These are phyloP conservation scores for Pezizomycotina sp. DNA, from an alignment of 2,329 filamentous ascomycete genomes.

Conservation along the genomic window DNA sequence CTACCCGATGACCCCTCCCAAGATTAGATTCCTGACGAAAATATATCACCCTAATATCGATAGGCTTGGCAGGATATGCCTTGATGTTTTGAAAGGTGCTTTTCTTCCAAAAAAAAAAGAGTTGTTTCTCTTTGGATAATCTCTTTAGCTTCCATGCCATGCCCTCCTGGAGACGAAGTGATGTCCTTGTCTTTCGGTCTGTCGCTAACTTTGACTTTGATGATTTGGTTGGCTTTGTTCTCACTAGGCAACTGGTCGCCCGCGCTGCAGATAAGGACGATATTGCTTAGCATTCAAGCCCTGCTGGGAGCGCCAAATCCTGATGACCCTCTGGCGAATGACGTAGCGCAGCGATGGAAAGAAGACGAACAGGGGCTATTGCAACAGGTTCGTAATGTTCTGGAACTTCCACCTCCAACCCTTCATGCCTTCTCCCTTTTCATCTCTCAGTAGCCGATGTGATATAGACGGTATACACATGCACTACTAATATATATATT, in stretches of 20 bases:
- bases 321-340: constrained; percentile 93
- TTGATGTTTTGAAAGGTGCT: constrained; percentile 92
- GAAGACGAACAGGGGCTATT: constrained; percentile 85
- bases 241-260: constrained; percentile 88
- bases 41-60: constrained; percentile 99
- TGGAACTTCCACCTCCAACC: not conserved
- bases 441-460: too few relatives aligned
- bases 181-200: too few relatives aligned
- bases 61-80: constrained; percentile 87
- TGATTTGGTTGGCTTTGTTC: too few relatives aligned
- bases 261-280: constrained; percentile 91
- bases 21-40: constrained; percentile 96
- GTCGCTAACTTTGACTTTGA: too few relatives aligned
- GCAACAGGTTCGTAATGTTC: constrained; percentile 50
- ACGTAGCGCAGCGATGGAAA: constrained; percentile 96
- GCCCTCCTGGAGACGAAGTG: too few relatives aligned
- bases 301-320: constrained; percentile 91
- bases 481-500: too few relatives aligned
- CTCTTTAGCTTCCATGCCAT: not conserved
- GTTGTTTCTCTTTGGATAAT: not conserved
- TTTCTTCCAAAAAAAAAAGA: constrained; percentile 6
- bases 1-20: constrained; percentile 97
- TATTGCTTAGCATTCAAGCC: constrained; percentile 95
- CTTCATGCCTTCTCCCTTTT: too few relatives aligned
- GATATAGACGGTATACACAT: too few relatives aligned